Percentiles rank a stretch among this genome's conserved stretches.
Conservation (phyloP, 345 rosid genomes). For the Hibiscus mutabilis region DNA sequence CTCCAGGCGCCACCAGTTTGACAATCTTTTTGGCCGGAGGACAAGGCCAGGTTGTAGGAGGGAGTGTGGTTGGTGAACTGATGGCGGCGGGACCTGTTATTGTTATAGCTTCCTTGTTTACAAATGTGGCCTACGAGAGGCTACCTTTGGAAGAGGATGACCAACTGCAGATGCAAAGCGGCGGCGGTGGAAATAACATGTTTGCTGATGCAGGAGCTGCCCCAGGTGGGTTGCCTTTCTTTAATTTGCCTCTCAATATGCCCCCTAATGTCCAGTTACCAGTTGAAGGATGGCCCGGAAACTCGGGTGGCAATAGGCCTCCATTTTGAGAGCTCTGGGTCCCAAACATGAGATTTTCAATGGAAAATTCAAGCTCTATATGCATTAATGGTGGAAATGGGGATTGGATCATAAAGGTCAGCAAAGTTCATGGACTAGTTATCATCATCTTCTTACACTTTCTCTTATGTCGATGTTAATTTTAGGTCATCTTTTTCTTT, state of each 20-base stretch:
- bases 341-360: conserved; percentile 3
- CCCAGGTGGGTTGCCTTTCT: conserved; percentile 73
- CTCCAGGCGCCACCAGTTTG: conserved; percentile 87
- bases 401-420: conserved; percentile 18
- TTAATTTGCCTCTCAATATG: conserved; percentile 74
- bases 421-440: conserved; percentile 16
- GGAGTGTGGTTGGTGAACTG: conserved; percentile 90
- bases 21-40: conserved; percentile 80
- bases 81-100: conserved; percentile 91
- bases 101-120: conserved; percentile 81
- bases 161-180: conserved; percentile 51
- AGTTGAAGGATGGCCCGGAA: conserved; percentile 75
- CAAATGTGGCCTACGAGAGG: conserved; percentile 91
- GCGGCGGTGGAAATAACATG: conserved; percentile 25
- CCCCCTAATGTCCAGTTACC: conserved; percentile 61
- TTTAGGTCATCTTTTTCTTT: conserved; percentile 2
- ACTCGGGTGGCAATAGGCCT: conserved; percentile 46
- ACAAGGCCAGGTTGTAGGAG: conserved; percentile 93
- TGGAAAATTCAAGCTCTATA: conserved; percentile 22
- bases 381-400: conserved; percentile 4
- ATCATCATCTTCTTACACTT: background rate
- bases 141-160: conserved; percentile 87
- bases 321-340: conserved; percentile 38
- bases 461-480: conserved; percentile 20
- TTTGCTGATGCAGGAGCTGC: conserved; percentile 37